A percentile compares a stretch with the other conserved stretches of the same genome.
Evolutionary conservation across 768 basidiomycete genomes (phyloP).

Genomic region (Pisolithus tinctorius): DNA sequence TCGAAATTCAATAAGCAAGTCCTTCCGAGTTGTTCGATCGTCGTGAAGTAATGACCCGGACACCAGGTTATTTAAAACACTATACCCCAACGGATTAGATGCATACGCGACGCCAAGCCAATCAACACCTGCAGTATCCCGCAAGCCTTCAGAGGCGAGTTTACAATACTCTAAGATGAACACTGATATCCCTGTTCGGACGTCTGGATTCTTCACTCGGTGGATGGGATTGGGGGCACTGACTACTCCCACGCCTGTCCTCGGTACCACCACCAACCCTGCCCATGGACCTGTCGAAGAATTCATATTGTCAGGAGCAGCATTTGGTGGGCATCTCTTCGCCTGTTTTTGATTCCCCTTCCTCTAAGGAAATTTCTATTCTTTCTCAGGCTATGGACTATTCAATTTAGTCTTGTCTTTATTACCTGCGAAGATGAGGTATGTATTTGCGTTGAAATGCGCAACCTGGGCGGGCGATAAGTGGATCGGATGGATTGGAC

Average conservation of each 20-base stretch:
- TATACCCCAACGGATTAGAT: conserved; percentile 58
- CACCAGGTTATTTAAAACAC: conserved; percentile 53
- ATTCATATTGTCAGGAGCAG: conserved; percentile 65
- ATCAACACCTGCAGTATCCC: conserved; percentile 29
- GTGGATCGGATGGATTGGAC: background rate
- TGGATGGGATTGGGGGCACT: conserved; percentile 23
- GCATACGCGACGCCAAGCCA: conserved; percentile 32
- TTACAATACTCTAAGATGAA: conserved; percentile 11
- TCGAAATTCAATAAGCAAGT: conserved; percentile 66
- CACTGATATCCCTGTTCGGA: conserved; percentile 10
- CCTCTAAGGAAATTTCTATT: background rate
- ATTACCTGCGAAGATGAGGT: conserved; percentile 67
- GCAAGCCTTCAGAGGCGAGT: conserved; percentile 24
- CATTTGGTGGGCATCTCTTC: conserved; percentile 51
- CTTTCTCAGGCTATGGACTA: conserved; percentile 43
- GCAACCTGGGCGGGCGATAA: no score
- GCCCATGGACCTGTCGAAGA: conserved; percentile 62
- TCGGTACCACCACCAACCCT: conserved; percentile 17
- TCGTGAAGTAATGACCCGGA: background rate
- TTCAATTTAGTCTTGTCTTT: conserved; percentile 80
- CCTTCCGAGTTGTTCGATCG: background rate
- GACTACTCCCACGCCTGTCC: conserved; percentile 6
- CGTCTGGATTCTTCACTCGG: conserved; percentile 32
- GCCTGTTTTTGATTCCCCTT: background rate
- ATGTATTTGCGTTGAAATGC: conserved; percentile 9